phyloP scores from a whole-genome alignment of 805 yeast genomes.

The Yarrowia deformans region DNA sequence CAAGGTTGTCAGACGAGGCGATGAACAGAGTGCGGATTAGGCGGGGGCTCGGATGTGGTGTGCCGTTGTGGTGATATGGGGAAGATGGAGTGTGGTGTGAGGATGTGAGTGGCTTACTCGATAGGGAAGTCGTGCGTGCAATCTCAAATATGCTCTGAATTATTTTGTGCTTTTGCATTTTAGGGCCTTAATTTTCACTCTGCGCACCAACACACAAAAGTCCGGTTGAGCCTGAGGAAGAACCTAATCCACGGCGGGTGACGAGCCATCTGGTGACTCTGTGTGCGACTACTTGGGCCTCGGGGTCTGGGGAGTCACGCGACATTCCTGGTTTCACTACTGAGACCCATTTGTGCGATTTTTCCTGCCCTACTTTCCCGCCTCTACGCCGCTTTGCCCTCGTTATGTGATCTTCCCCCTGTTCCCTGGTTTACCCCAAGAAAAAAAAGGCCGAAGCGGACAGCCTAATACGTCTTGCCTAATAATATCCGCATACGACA shows the following conservation, averaged over 20 bases:
- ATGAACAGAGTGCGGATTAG: neutral
- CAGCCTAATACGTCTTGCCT: slow-evolving; percentile 31
- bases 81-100: neutral
- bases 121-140: slow-evolving; percentile 37
- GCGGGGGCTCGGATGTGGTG: neutral
- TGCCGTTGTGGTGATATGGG: neutral
- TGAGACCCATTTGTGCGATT: no score
- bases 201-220: slow-evolving; percentile 1
- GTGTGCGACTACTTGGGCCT: no score
- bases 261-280: no score
- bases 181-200: slow-evolving; percentile 27
- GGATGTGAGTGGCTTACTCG: slow-evolving; percentile 30
- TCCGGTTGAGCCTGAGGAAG: slow-evolving; percentile 31
- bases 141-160: slow-evolving; percentile 38
- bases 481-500: slow-evolving; percentile 35
- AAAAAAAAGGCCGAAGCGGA: slow-evolving; percentile 18
- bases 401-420: slow-evolving; percentile 36
- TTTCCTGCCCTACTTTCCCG: no score
- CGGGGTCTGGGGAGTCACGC: no score
- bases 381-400: neutral
- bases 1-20: neutral
- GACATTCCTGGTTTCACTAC: no score
- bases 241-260: slow-evolving; percentile 5
- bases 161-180: slow-evolving; percentile 38
- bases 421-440: slow-evolving; percentile 32